Conservation (phyloP, 768 basidiomycete genomes). For the Kwoniella dejecticola region DNA sequence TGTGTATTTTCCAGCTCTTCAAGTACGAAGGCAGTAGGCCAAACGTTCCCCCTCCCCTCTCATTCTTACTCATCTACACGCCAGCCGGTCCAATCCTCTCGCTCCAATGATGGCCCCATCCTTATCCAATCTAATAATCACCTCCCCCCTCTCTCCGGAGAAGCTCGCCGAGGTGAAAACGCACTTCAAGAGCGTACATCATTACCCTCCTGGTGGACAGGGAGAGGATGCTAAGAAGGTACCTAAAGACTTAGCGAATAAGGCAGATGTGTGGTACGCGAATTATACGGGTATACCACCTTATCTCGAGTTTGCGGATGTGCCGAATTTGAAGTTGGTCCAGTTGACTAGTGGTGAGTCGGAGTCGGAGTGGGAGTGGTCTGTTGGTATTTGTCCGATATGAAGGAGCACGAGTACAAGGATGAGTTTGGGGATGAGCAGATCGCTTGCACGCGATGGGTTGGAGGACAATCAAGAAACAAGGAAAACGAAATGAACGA, state of each 20-base stretch:
- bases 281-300: constrained; percentile 32
- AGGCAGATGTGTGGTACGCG: constrained; percentile 40
- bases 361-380: neutral
- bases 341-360: constrained; percentile 44
- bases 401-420: no score
- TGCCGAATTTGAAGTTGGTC: constrained; percentile 36
- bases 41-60: no score
- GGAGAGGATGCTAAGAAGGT: constrained; percentile 6
- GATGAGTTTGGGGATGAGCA: no score
- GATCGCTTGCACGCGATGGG: no score
- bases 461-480: no score
- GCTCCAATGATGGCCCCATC: constrained; percentile 23
- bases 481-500: no score
- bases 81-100: no score
- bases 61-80: no score
- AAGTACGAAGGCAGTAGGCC: no score
- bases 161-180: constrained; percentile 23
- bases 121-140: constrained; percentile 17
- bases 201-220: constrained; percentile 32
- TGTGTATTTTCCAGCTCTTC: no score
- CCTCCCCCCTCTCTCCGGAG: constrained; percentile 17
- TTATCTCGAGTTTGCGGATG: constrained; percentile 23
- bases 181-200: constrained; percentile 42
- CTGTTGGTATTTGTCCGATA: no score
- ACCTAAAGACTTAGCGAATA: constrained; percentile 21